These are phyloP conservation scores for Xylaria sp. DNA, from an alignment of 2,329 filamentous ascomycete genomes.

Conservation along the genomic window DNA sequence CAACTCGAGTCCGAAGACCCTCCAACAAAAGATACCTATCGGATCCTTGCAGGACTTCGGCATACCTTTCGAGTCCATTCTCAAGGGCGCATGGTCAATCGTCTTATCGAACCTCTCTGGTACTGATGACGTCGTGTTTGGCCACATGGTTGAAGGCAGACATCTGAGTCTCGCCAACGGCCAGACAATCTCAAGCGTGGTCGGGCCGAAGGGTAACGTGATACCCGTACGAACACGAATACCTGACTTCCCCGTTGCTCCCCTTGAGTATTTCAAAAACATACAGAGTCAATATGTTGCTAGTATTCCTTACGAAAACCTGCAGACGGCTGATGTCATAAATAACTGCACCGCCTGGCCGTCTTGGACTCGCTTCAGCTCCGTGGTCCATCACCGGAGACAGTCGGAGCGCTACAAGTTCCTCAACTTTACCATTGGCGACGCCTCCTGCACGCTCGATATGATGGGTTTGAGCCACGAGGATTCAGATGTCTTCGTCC, in stretches of 20 bases:
- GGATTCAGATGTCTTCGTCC: conserved; percentile 59
- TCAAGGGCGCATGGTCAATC: conserved; percentile 68
- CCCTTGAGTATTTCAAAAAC: conserved; percentile 59
- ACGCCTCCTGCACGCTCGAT: conserved; percentile 57
- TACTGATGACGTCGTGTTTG: conserved; percentile 64
- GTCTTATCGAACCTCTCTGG: conserved; percentile 62
- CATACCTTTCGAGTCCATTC: conserved; percentile 61
- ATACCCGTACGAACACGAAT: conserved; percentile 62
- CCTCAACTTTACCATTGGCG: conserved; percentile 57
- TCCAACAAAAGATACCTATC: conserved; percentile 55
- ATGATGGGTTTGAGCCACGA: conserved; percentile 54
- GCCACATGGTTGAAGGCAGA: conserved; percentile 62
- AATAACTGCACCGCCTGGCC: conserved; percentile 65
- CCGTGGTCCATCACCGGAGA: conserved; percentile 63
- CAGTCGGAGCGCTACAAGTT: conserved; percentile 54
- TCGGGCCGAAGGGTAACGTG: conserved; percentile 60
- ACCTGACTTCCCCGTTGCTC: conserved; percentile 56
- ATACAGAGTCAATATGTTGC: conserved; percentile 61
- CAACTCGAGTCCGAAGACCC: conserved; percentile 53
- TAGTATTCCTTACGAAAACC: conserved; percentile 60
- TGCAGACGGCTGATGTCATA: conserved; percentile 63
- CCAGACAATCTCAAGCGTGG: conserved; percentile 66
- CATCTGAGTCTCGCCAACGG: conserved; percentile 55
- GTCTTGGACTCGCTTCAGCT: conserved; percentile 64
- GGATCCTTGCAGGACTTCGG: conserved; percentile 56